phyloP scores from a whole-genome alignment of 352 stramenopile species.

The Saprolegnia parasitica region DNA sequence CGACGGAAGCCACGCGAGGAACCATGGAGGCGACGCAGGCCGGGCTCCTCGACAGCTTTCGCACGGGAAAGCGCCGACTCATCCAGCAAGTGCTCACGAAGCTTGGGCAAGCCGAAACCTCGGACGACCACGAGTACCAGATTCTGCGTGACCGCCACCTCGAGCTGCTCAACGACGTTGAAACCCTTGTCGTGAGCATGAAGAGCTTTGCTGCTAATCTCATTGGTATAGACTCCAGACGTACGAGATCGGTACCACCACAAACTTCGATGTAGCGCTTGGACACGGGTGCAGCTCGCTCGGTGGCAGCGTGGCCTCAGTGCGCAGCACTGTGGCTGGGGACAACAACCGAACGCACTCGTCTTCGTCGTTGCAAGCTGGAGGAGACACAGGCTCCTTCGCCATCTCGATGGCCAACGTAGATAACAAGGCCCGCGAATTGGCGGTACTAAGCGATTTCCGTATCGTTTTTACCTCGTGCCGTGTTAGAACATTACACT shows the following conservation, averaged over 20 bases:
- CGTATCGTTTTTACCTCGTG: background rate
- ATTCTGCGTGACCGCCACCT: slow-evolving; percentile 36
- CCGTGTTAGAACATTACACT: slow-evolving; percentile 33
- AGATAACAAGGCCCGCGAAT: slow-evolving; percentile 31
- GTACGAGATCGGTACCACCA: background rate
- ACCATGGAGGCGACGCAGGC: background rate
- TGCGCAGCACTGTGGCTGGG: background rate
- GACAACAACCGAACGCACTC: slow-evolving; percentile 12
- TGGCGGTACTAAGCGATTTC: slow-evolving; percentile 30
- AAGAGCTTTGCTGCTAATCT: slow-evolving; percentile 45
- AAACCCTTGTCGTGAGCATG: slow-evolving; percentile 34
- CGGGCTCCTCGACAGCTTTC: slow-evolving; percentile 36
- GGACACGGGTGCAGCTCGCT: slow-evolving; percentile 17
- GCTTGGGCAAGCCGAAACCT: slow-evolving; percentile 38
- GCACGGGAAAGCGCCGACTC: slow-evolving; percentile 41
- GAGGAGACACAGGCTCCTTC: slow-evolving; percentile 22
- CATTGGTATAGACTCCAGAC: slow-evolving; percentile 22
- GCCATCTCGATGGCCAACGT: slow-evolving; percentile 31
- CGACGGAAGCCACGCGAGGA: background rate
- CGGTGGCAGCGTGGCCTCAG: slow-evolving; percentile 1
- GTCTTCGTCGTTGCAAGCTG: background rate
- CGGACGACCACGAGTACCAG: slow-evolving; percentile 42
- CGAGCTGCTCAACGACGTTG: slow-evolving; percentile 33
- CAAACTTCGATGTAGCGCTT: slow-evolving; percentile 1
- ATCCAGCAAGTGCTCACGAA: slow-evolving; percentile 47